These are phyloP conservation scores for Acanthamoeba divionensis DNA, from an alignment of 208 protist species.

Conservation along the genomic window DNA sequence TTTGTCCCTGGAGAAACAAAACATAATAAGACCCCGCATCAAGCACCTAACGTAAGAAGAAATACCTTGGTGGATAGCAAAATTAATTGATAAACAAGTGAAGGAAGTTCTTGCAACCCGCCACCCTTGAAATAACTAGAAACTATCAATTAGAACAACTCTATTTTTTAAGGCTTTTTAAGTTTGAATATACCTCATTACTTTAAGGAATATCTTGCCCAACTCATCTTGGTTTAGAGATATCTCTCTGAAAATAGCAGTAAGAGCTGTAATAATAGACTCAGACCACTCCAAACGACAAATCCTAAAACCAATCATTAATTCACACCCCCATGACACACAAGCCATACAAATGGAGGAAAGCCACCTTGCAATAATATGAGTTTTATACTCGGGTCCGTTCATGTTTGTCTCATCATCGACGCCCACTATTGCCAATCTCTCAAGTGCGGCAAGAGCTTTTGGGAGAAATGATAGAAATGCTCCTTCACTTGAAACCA, in stretches of 20 bases:
- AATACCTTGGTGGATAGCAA: constrained; percentile 8
- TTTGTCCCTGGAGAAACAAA: too few species aligned
- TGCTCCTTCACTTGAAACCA: background rate
- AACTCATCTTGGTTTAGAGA: background rate
- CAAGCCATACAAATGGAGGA: background rate
- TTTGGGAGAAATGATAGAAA: constrained; percentile 41
- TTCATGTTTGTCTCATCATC: constrained; percentile 26
- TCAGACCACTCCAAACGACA: constrained; percentile 15
- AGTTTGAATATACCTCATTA: background rate
- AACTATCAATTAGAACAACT: background rate
- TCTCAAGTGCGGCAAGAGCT: constrained; percentile 1
- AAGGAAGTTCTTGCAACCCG: constrained; percentile 32
- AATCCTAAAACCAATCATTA: background rate
- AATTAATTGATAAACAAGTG: constrained; percentile 44
- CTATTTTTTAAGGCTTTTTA: background rate
- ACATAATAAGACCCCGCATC: too few species aligned
- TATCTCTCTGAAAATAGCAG: background rate
- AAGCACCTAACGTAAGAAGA: too few species aligned
- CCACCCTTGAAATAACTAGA: constrained; percentile 1
- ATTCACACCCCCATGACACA: background rate
- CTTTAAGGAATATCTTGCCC: background rate
- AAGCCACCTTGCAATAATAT: background rate
- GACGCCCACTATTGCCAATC: background rate
- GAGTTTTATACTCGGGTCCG: constrained; percentile 14
- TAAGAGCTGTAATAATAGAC: background rate